phyloP scores from a whole-genome alignment of 169 alveolate species.

The Plasmodium gallinaceum region DNA sequence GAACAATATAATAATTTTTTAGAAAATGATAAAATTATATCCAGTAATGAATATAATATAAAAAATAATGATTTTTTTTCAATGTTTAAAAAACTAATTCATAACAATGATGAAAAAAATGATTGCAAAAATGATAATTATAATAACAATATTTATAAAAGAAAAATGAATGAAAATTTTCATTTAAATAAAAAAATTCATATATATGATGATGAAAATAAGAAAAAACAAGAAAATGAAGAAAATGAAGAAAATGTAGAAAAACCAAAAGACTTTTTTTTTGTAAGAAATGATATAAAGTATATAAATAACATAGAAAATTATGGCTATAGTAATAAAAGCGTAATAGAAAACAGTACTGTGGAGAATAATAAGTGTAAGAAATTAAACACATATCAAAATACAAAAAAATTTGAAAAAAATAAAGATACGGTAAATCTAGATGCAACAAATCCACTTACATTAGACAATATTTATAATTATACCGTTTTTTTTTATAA shows the following conservation, averaged over 20 bases:
- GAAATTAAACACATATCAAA: background rate
- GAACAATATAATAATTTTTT: no score
- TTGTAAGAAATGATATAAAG: constrained; percentile 3
- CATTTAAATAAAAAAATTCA: background rate
- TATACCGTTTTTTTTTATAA: constrained; percentile 43
- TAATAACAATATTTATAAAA: background rate
- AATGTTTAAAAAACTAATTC: no score
- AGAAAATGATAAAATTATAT: no score
- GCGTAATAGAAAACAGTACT: background rate
- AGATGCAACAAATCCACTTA: constrained; percentile 10
- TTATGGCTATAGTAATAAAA: background rate
- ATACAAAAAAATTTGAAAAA: background rate
- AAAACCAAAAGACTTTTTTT: constrained; percentile 12
- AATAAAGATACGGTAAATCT: background rate
- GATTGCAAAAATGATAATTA: background rate
- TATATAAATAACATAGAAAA: background rate
- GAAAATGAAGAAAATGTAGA: background rate
- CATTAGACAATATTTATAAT: constrained; percentile 40
- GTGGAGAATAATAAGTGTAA: background rate
- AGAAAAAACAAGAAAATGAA: constrained; percentile 15
- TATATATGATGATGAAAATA: background rate
- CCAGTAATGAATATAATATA: no score
- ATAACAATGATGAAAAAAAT: background rate
- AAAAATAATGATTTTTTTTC: no score
- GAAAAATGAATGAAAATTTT: background rate